Percentiles rank a stretch among this genome's conserved stretches.
These are phyloP conservation scores for Mycena indigotica DNA, from an alignment of 768 basidiomycete genomes.

Conservation along the genomic window DNA sequence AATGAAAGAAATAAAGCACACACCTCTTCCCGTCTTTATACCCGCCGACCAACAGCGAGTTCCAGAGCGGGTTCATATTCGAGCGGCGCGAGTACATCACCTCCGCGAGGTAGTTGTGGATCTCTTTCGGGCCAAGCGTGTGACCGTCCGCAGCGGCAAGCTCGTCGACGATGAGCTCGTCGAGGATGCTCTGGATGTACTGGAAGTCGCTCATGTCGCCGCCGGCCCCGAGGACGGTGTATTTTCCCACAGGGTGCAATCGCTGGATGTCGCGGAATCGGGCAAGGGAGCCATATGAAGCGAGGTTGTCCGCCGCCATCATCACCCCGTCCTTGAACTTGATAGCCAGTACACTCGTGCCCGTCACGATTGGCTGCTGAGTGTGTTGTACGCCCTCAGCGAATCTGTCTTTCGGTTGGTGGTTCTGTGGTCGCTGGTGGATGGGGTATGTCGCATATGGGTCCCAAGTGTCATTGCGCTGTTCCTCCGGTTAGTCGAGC, in stretches of 20 bases:
- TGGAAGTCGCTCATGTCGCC: constrained; percentile 99
- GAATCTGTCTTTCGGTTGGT: constrained; percentile 57
- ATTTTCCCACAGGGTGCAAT: constrained; percentile 78
- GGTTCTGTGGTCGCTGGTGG: constrained; percentile 57
- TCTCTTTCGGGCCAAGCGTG: constrained; percentile 79
- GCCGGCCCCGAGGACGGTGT: constrained; percentile 87
- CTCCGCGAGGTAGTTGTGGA: constrained; percentile 89
- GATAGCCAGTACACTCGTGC: constrained; percentile 93
- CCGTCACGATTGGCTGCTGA: constrained; percentile 96
- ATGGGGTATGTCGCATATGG: constrained; percentile 78
- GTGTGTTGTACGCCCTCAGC: constrained; percentile 74
- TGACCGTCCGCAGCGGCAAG: constrained; percentile 83
- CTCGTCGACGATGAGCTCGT: constrained; percentile 78
- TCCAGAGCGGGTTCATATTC: constrained; percentile 95
- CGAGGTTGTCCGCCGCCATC: constrained; percentile 97
- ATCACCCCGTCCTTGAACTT: constrained; percentile 96
- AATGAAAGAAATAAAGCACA: constrained; percentile 22
- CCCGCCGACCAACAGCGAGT: constrained; percentile 90
- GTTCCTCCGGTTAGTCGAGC: neutral
- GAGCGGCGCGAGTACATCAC: constrained; percentile 88
- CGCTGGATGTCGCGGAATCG: constrained; percentile 94
- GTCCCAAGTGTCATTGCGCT: constrained; percentile 80
- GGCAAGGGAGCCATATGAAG: constrained; percentile 96
- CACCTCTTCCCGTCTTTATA: constrained; percentile 83
- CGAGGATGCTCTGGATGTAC: constrained; percentile 79